phyloP scores from a whole-genome alignment of 2,329 filamentous ascomycete species.

The Talaromyces sp. region DNA sequence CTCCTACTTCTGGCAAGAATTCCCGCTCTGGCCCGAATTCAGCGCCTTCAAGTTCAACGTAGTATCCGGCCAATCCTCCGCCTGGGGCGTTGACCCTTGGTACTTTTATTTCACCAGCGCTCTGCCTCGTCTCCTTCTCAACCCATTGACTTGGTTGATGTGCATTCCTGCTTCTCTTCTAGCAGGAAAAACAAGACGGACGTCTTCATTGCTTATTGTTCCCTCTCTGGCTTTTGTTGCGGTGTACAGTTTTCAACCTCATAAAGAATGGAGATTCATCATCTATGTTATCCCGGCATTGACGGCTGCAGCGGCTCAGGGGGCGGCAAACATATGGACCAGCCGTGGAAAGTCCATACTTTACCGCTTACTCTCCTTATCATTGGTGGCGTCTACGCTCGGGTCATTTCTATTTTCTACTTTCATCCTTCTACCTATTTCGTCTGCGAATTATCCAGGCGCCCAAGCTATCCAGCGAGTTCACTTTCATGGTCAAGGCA shows the following conservation, averaged over 20 bases:
- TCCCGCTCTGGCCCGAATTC: slow-evolving; percentile 82
- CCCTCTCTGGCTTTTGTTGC: slow-evolving; percentile 70
- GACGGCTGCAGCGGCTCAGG: slow-evolving; percentile 71
- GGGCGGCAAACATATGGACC: slow-evolving; percentile 66
- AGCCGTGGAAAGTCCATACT: slow-evolving; percentile 60
- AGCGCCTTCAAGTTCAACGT: slow-evolving; percentile 89
- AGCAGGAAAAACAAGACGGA: slow-evolving; percentile 50
- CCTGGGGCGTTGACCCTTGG: slow-evolving; percentile 85
- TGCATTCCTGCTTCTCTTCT: slow-evolving; percentile 51
- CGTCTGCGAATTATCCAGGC: slow-evolving; percentile 89
- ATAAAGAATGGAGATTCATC: slow-evolving; percentile 96
- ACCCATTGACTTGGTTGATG: slow-evolving; percentile 61
- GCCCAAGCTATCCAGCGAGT: slow-evolving; percentile 65
- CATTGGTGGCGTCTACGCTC: slow-evolving; percentile 58
- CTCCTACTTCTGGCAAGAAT: slow-evolving; percentile 86
- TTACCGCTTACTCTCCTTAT: slow-evolving; percentile 54
- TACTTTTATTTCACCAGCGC: slow-evolving; percentile 81
- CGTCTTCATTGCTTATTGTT: slow-evolving; percentile 53
- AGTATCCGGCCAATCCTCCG: slow-evolving; percentile 72
- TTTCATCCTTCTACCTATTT: slow-evolving; percentile 71
- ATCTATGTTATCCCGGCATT: slow-evolving; percentile 80
- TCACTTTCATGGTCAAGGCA: slow-evolving; percentile 31
- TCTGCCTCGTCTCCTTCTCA: slow-evolving; percentile 77
- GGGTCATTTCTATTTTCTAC: slow-evolving; percentile 59
- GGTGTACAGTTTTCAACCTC: slow-evolving; percentile 82